These are phyloP conservation scores for Syzygium oleosum DNA, from an alignment of 345 rosid genomes.

Conservation along the genomic window DNA sequence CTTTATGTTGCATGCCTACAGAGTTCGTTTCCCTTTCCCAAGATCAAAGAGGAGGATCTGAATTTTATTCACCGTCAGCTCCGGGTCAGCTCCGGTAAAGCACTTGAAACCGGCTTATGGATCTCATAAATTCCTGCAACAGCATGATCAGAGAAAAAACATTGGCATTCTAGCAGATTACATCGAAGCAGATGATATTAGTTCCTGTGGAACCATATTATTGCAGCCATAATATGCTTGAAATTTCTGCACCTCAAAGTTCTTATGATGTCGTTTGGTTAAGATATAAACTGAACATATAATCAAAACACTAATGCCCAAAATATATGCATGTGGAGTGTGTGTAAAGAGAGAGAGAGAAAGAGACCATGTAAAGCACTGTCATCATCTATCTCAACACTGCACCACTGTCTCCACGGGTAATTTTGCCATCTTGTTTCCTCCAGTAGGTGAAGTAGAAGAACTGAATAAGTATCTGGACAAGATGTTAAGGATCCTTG, in stretches of 20 bases:
- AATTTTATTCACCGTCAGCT: background rate
- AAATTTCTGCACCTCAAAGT: background rate
- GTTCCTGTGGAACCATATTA: background rate
- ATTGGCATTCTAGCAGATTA: background rate
- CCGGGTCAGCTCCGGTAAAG: background rate
- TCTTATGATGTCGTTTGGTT: background rate
- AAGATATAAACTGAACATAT: background rate
- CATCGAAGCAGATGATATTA: background rate
- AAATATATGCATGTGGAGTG: background rate
- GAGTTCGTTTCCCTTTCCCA: background rate
- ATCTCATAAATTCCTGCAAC: background rate
- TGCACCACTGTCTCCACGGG: background rate
- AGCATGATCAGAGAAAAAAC: background rate
- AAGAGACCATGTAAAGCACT: background rate
- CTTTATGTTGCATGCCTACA: background rate
- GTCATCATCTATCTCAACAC: background rate
- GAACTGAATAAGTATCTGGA: constrained; percentile 68
- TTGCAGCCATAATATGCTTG: background rate
- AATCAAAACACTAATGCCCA: background rate
- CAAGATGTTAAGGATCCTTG: constrained; percentile 14
- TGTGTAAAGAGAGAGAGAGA: background rate
- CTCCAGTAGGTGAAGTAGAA: constrained; percentile 35
- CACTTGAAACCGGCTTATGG: background rate
- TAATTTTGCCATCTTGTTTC: background rate
- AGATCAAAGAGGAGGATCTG: background rate